phyloP scores from a whole-genome alignment of 345 rosid species.

The Sonneratia alba region DNA sequence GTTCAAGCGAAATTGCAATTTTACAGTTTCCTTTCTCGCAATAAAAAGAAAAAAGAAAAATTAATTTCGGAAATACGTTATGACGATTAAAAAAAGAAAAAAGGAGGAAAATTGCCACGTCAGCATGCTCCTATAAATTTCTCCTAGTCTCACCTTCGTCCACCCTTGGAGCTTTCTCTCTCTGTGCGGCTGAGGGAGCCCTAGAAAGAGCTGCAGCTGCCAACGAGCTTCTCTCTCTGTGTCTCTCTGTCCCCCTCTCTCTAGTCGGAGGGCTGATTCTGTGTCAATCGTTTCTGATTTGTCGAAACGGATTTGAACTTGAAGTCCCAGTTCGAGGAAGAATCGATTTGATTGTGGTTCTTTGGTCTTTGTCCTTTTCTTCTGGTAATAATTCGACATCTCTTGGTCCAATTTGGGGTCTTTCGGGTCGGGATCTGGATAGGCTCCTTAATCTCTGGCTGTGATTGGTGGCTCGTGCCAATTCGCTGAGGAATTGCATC shows the following conservation, averaged over 20 bases:
- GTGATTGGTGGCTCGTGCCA: background rate
- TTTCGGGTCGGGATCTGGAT: background rate
- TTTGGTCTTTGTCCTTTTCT: background rate
- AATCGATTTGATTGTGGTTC: background rate
- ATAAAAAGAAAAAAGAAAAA: no score
- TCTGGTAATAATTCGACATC: slow-evolving; percentile 2
- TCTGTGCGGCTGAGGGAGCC: slow-evolving; percentile 1
- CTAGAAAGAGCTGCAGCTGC: slow-evolving; percentile 1
- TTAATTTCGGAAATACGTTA: no score
- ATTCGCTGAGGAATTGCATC: background rate
- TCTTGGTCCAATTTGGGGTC: background rate
- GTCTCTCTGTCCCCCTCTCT: background rate
- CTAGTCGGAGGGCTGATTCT: background rate
- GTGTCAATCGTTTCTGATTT: background rate
- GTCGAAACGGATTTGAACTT: background rate
- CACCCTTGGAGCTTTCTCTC: background rate
- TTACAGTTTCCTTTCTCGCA: no score
- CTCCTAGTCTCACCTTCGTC: no score
- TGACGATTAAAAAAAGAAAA: background rate
- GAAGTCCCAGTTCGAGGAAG: background rate
- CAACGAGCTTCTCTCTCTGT: background rate
- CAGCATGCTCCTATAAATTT: background rate
- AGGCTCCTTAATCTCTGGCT: background rate
- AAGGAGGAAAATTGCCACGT: background rate
- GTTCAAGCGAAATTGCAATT: no score